These are phyloP conservation scores for Eutrema salsugineum DNA, from an alignment of 441 rosid species.

Conservation along the genomic window DNA sequence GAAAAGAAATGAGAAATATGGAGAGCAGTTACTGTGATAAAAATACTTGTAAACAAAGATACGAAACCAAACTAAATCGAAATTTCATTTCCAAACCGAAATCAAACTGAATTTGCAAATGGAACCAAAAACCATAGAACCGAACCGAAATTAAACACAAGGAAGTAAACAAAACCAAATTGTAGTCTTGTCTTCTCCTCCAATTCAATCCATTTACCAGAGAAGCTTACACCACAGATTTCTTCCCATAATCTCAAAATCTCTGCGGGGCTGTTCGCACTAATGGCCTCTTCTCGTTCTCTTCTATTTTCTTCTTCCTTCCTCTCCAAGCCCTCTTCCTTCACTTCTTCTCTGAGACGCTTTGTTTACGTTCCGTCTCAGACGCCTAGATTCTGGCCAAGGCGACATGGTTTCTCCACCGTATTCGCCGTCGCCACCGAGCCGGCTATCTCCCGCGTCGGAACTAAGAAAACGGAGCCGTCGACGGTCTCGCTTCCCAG, in stretches of 20 bases:
- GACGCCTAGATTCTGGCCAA: conserved; percentile 12
- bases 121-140: background rate
- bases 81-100: too few relatives aligned
- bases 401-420: conserved; percentile 33
- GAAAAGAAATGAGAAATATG: too few relatives aligned
- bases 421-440: conserved; percentile 39
- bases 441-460: conserved; percentile 35
- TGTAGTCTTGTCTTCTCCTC: background rate
- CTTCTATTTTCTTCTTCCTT: conserved; percentile 38
- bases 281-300: conserved; percentile 45
- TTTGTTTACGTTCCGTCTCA: conserved; percentile 34
- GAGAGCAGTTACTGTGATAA: too few relatives aligned
- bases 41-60: too few relatives aligned
- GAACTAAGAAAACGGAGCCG: conserved; percentile 25
- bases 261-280: conserved; percentile 7
- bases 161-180: background rate
- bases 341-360: conserved; percentile 37
- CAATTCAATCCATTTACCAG: conserved; percentile 7
- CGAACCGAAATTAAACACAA: background rate
- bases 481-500: conserved; percentile 51
- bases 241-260: conserved; percentile 1
- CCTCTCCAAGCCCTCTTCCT: conserved; percentile 29
- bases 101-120: too few relatives aligned
- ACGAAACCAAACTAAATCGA: too few relatives aligned
- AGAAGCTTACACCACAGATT: conserved; percentile 19